Conservation (phyloP, 2,329 filamentous ascomycete species). For the Monascus ruber region DNA sequence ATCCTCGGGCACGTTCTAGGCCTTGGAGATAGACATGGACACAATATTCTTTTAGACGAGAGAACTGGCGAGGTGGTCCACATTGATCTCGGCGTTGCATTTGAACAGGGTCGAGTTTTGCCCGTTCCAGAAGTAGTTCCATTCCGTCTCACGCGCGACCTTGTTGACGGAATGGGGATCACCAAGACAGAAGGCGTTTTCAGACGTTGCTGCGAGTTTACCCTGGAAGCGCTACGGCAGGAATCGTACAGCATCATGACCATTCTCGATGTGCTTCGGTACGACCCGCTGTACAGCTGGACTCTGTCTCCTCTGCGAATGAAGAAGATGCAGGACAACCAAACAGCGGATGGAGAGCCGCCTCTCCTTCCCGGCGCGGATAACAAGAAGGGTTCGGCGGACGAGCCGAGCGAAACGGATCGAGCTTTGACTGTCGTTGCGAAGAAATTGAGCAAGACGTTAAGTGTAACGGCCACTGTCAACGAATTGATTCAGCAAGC, state of each 20-base stretch:
- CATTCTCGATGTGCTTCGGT: slow-evolving; percentile 91
- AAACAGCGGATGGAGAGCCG: slow-evolving; percentile 32
- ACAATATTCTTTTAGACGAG: slow-evolving; percentile 90
- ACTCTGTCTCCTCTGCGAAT: slow-evolving; percentile 63
- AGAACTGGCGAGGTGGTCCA: slow-evolving; percentile 89
- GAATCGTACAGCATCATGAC: slow-evolving; percentile 98
- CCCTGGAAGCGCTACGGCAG: slow-evolving; percentile 83
- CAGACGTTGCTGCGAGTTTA: slow-evolving; percentile 96
- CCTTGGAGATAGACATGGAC: slow-evolving; percentile 84
- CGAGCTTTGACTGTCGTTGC: slow-evolving; percentile 83
- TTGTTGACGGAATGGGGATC: slow-evolving; percentile 94
- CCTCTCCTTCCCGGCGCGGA: slow-evolving; percentile 18
- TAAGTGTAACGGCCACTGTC: slow-evolving; percentile 90
- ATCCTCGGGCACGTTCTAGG: slow-evolving; percentile 90
- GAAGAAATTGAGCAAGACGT: slow-evolving; percentile 87
- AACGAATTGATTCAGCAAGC: slow-evolving; percentile 96
- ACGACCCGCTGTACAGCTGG: slow-evolving; percentile 95
- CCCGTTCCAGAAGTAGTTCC: slow-evolving; percentile 92
- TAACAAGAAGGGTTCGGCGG: slow-evolving; percentile 28
- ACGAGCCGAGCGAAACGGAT: slow-evolving; percentile 70
- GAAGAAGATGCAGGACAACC: slow-evolving; percentile 52
- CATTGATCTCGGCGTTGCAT: slow-evolving; percentile 93
- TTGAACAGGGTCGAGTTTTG: slow-evolving; percentile 90
- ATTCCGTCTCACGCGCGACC: slow-evolving; percentile 85
- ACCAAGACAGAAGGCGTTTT: slow-evolving; percentile 94